Percentiles rank a stretch among this genome's conserved stretches.
Conservation (phyloP, 768 basidiomycete genomes). For the Hortiboletus flavorubellus region DNA sequence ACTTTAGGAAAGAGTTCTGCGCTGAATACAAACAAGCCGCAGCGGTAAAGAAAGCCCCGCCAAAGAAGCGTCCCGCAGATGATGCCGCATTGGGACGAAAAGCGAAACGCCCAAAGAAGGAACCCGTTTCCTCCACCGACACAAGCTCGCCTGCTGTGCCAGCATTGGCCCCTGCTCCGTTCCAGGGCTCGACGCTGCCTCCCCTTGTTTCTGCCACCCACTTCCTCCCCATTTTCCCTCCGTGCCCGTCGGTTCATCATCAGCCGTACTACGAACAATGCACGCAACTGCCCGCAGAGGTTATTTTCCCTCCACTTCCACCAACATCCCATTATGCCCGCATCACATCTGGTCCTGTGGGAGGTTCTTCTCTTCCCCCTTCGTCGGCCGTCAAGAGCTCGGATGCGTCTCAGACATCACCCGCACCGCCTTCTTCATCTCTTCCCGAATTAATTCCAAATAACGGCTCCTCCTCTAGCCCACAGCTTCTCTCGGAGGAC, state of each 20-base stretch:
- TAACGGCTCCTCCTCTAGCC: slow-evolving; percentile 65
- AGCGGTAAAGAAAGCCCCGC: slow-evolving; percentile 26
- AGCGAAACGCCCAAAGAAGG: slow-evolving; percentile 46
- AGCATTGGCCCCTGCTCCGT: slow-evolving; percentile 19
- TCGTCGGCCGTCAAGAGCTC: slow-evolving; percentile 23
- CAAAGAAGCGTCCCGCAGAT: slow-evolving; percentile 41
- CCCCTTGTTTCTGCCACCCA: slow-evolving; percentile 24
- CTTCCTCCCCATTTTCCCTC: slow-evolving; percentile 44
- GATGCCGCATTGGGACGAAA: slow-evolving; percentile 38
- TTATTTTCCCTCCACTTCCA: slow-evolving; percentile 74
- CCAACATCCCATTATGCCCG: slow-evolving; percentile 43
- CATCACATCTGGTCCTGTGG: slow-evolving; percentile 15
- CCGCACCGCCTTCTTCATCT: slow-evolving; percentile 36
- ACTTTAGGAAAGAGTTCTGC: slow-evolving; percentile 66
- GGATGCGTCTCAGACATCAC: slow-evolving; percentile 26
- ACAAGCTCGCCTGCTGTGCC: slow-evolving; percentile 20
- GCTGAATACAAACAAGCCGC: slow-evolving; percentile 34
- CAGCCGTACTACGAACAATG: slow-evolving; percentile 73
- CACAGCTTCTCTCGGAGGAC: slow-evolving; percentile 38
- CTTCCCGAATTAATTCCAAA: slow-evolving; percentile 65
- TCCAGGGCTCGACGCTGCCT: slow-evolving; percentile 19
- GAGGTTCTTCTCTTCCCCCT: slow-evolving; percentile 19
- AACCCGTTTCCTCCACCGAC: slow-evolving; percentile 21
- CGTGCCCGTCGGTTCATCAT: slow-evolving; percentile 58
- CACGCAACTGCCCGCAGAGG: slow-evolving; percentile 52